Evolutionary conservation across 2,329 filamentous ascomycete species (phyloP).

Genomic region (Scopulariopsis brevicaulis): DNA sequence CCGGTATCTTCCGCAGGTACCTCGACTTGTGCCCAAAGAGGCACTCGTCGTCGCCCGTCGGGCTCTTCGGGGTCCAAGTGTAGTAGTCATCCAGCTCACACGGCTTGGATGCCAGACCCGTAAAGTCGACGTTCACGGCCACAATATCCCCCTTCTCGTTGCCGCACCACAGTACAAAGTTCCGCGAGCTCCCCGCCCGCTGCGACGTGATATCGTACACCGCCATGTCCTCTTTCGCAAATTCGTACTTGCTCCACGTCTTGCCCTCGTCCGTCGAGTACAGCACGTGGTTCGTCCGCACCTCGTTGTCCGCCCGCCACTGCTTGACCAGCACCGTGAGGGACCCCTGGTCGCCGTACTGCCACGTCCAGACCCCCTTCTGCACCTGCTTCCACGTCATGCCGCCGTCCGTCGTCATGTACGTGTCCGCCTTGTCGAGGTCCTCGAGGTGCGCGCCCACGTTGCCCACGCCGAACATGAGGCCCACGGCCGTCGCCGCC

Average conservation of each 20-base stretch:
- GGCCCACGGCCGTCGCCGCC: conserved; percentile 73
- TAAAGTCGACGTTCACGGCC: conserved; percentile 82
- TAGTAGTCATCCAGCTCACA: conserved; percentile 70
- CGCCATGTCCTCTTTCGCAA: conserved; percentile 58
- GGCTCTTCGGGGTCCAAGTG: conserved; percentile 80
- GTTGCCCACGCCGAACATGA: conserved; percentile 88
- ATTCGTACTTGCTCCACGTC: conserved; percentile 67
- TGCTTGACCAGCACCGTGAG: conserved; percentile 81
- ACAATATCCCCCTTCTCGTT: conserved; percentile 43
- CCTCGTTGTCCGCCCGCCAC: conserved; percentile 50
- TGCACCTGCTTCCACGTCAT: conserved; percentile 76
- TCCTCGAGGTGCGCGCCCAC: conserved; percentile 61
- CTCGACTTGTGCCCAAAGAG: conserved; percentile 84
- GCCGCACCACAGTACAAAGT: conserved; percentile 83
- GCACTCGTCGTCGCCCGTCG: conserved; percentile 65
- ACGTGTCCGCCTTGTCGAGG: conserved; percentile 71
- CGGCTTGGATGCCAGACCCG: conserved; percentile 59
- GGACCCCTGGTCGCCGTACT: conserved; percentile 90
- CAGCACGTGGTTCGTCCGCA: conserved; percentile 57
- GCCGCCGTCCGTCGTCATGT: conserved; percentile 85
- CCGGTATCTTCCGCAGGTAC: conserved; percentile 83
- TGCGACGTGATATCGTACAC: conserved; percentile 79
- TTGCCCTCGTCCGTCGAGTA: conserved; percentile 76
- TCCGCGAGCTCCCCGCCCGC: conserved; percentile 77
- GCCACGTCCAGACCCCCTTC: conserved; percentile 85